Base-by-base conservation (phyloP, 345 rosid species). In the Anacardium occidentale region DNA sequence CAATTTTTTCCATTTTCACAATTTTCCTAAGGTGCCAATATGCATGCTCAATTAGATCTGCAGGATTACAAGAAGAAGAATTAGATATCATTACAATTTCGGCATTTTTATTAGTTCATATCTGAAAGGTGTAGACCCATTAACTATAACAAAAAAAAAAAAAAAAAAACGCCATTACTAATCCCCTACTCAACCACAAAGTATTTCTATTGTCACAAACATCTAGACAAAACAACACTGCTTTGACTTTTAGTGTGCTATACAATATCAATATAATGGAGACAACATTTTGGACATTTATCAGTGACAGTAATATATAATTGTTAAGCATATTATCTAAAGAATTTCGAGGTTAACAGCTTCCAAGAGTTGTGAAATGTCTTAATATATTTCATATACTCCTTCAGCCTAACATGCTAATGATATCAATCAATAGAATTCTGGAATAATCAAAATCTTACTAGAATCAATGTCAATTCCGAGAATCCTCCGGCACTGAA, bases 391-490 rank as follows among this genome's bases (percentile, higher is more conserved):
- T 37, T 37, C 8, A 37, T 37, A 37, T 0, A 37, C 42, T 37
- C 8, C 8, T 7, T 7, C 7, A 7, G 42, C 42, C 42, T 37
- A 37, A 5, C 42, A 50, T 14, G 51, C 51, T 47, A 0, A 47
- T 47, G 4, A 47, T 13, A 12, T 47, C 51, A 12, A 47, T 12
- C 51, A 47, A 11, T 7, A 10, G 51, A 47, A 47, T 14, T 13
- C 53, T 0, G 18, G 4, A 50, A 50, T 15, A 50, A 50, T 13
- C 26, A 77, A 58, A 55, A 71, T n/a, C 95, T 88, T 88, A 95
- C 98, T 83, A 69, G 88, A 76, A 82, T 95, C 98, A 48, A 95
- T 95, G 82, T 92, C 99, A 45, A 95, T 80, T 52, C 99, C 99
- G 26, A 84, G 88, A 56, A 95, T 92, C 82, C 86, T 88, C 34